Percentiles rank a stretch among this genome's conserved stretches.
phyloP scores from a whole-genome alignment of 1,284 basidiomycete genomes.

The Butyriboletus appendiculatus region DNA sequence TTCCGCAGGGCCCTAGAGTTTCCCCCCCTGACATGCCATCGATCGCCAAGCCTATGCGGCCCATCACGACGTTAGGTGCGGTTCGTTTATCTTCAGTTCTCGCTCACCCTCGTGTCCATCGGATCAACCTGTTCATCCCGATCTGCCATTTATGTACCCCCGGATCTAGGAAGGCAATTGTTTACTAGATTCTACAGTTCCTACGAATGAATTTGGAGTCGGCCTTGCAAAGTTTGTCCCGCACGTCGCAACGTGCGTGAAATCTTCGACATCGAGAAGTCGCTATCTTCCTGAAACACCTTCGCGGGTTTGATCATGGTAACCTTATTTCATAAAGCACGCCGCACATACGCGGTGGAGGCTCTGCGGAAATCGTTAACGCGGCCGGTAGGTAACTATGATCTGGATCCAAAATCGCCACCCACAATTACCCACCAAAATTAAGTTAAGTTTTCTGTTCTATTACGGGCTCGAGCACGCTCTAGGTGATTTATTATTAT shows the following conservation, averaged over 20 bases:
- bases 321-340: not conserved
- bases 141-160: not conserved
- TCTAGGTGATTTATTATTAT: not conserved
- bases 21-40: not conserved
- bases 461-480: not conserved
- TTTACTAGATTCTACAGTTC: not conserved
- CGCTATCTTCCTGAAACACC: not conserved
- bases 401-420: slow-evolving; percentile 1
- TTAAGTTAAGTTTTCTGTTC: not conserved
- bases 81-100: not conserved
- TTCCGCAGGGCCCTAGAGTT: not conserved
- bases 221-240: not conserved
- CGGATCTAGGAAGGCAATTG: not conserved
- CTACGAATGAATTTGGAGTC: not conserved
- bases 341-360: not conserved
- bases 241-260: not conserved
- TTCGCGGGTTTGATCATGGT: slow-evolving; percentile 1
- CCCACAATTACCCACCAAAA: not conserved
- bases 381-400: not conserved
- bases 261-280: not conserved
- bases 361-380: not conserved
- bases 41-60: not conserved
- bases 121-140: not conserved
- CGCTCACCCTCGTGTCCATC: not conserved
- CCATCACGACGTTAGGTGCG: not conserved